phyloP scores from a whole-genome alignment of 2,329 filamentous ascomycete species.

The Ophioceras dolichostomum region DNA sequence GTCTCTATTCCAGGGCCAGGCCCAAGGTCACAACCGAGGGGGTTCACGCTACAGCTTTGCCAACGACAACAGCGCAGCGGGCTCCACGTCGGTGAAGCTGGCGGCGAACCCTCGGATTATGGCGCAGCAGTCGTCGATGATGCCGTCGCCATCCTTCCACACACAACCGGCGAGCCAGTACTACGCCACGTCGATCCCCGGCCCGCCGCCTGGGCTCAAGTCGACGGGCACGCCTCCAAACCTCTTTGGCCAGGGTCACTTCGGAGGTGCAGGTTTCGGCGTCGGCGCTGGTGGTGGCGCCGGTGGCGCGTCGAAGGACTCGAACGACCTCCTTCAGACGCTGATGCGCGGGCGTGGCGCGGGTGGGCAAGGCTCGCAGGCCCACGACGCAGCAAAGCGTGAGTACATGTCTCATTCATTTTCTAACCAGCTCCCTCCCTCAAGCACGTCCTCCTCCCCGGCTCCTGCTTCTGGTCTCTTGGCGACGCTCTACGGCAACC shows the following conservation, averaged over 20 bases:
- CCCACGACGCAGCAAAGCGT: constrained; percentile 88
- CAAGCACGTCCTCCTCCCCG: constrained; percentile 68
- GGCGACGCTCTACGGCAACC: constrained; percentile 81
- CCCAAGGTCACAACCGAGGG: constrained; percentile 66
- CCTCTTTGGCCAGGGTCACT: constrained; percentile 77
- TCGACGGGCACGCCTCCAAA: constrained; percentile 88
- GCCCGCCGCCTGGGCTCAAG: constrained; percentile 89
- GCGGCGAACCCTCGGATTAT: constrained; percentile 69
- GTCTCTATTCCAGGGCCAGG: constrained; percentile 34
- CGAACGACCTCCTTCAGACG: constrained; percentile 67
- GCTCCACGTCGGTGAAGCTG: constrained; percentile 57
- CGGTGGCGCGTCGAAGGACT: constrained; percentile 53
- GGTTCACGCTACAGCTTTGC: constrained; percentile 81
- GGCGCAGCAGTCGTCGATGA: constrained; percentile 80
- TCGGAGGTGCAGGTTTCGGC: constrained; percentile 58
- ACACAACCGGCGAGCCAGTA: constrained; percentile 55
- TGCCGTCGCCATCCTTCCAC: constrained; percentile 50
- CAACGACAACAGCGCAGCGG: constrained; percentile 53
- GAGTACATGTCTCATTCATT: constrained; percentile 87
- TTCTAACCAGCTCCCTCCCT: constrained; percentile 66
- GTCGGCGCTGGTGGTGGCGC: constrained; percentile 19
- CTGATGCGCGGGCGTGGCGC: constrained; percentile 54
- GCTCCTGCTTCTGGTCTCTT: constrained; percentile 85
- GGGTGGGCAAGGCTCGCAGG: constrained; percentile 54
- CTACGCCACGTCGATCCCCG: constrained; percentile 76